phyloP scores from a whole-genome alignment of 441 rosid species.

The Syzygium syzygioides region DNA sequence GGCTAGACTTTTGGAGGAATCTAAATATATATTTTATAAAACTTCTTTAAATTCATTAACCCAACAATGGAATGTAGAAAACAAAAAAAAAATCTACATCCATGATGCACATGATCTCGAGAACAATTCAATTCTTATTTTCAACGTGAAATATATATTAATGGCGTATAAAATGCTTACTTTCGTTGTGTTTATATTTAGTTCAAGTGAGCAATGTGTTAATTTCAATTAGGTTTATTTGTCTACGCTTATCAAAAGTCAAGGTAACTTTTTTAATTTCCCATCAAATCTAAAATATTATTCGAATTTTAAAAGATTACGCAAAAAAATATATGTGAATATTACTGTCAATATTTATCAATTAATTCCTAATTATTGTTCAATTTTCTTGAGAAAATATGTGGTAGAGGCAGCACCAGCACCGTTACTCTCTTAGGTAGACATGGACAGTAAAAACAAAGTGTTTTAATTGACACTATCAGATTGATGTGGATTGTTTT shows the following conservation, averaged over 20 bases:
- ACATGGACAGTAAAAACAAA: background rate
- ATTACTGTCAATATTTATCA: background rate
- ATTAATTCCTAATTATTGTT: background rate
- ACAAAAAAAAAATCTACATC: background rate
- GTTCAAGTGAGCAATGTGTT: background rate
- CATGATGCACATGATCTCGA: background rate
- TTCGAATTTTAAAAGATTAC: background rate
- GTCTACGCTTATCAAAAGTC: background rate
- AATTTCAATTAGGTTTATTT: background rate
- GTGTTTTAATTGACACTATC: background rate
- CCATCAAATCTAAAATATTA: background rate
- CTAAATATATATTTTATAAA: background rate
- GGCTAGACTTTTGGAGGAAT: background rate
- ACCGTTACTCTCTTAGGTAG: background rate
- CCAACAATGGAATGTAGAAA: background rate
- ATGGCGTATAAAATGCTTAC: background rate
- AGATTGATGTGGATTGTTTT: background rate
- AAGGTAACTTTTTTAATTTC: background rate
- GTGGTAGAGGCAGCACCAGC: background rate
- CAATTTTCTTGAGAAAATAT: background rate
- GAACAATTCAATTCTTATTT: background rate
- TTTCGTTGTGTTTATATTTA: background rate
- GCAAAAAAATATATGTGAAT: background rate
- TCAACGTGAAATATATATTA: background rate
- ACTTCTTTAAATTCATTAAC: background rate